Evolutionary conservation across 805 yeast species (phyloP), one percentile per base, ranked within the genome.

Genomic region (Metschnikowia baotianmanensis): DNA sequence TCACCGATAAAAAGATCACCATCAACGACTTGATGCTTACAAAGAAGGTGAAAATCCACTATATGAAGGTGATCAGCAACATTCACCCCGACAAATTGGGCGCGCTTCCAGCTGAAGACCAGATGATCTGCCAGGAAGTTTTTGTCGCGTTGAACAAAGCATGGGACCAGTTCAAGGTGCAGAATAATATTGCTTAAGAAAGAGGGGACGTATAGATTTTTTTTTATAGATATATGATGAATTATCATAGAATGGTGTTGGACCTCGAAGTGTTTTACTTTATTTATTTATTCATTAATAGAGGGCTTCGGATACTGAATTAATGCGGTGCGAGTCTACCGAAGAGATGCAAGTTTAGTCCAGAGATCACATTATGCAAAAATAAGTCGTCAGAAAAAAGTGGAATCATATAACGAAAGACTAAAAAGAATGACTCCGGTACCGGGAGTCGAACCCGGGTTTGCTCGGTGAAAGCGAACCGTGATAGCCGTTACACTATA

Each of bases 371-470:
- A n/a, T n/a, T n/a, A n/a, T n/a, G n/a, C n/a, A n/a, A n/a, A n/a
- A n/a, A n/a, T n/a, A n/a, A n/a, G n/a, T n/a, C n/a, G n/a, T n/a
- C n/a, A n/a, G n/a, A n/a, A n/a, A n/a, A n/a, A n/a, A n/a, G n/a
- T n/a, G n/a, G n/a, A n/a, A n/a, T n/a, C n/a, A n/a, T n/a, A n/a
- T n/a, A n/a, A n/a, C n/a, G n/a, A n/a, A n/a, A n/a, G n/a, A n/a
- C n/a, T n/a, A n/a, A 11, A 36, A 46, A 55, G 51, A 43, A 44
- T 46, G 44, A 44, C 75, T 80, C 86, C 86, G 84, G 78, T 79
- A 73, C 86, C 83, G 86, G 86, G 86, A 79, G 84, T 80, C 84
- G 86, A 81, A 80, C 86, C 85, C 86, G 83, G 82, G 79, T 73
- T 68, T 80, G 82, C 85, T 77, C 84, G 83, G 85, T 80, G 84